Conservation (phyloP, 345 rosid species). For the Salix purpurea region DNA sequence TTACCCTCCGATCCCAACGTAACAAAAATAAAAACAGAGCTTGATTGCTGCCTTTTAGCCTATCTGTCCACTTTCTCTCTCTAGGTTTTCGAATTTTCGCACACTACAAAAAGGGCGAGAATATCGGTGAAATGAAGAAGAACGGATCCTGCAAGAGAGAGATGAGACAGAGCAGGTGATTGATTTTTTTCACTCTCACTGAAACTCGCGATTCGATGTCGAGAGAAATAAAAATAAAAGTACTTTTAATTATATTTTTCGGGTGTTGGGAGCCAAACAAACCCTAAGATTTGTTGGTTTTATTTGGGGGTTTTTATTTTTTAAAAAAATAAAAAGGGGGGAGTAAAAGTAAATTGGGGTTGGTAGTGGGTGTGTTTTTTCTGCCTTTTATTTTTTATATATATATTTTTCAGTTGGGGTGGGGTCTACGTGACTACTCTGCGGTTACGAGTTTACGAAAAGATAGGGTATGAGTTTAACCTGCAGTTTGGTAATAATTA, state of each 20-base stretch:
- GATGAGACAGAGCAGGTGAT: constrained; percentile 35
- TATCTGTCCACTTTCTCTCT: constrained; percentile 30
- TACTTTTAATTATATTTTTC: not conserved
- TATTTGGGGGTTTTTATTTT: not conserved
- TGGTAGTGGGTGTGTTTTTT: not conserved
- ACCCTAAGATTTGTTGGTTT: constrained; percentile 13
- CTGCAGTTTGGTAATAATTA: not conserved
- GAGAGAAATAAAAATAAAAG: not conserved
- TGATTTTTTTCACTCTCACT: constrained; percentile 36
- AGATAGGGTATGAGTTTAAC: not conserved
- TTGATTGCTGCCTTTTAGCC: constrained; percentile 10
- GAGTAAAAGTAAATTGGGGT: not conserved
- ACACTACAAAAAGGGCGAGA: constrained; percentile 30
- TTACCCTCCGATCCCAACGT: constrained; percentile 61
- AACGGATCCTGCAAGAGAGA: constrained; percentile 36
- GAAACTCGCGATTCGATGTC: constrained; percentile 30
- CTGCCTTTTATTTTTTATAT: not conserved
- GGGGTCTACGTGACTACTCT: constrained; percentile 1
- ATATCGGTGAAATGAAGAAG: constrained; percentile 32
- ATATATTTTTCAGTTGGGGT: not conserved
- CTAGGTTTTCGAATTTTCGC: constrained; percentile 19
- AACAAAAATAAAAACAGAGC: constrained; percentile 21
- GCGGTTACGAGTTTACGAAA: not conserved
- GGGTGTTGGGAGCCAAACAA: not conserved
- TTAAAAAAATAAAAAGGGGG: not conserved